A percentile compares a stretch with the other conserved stretches of the same genome.
phyloP scores from a whole-genome alignment of 805 yeast species.

The Cephaloascus albidus region DNA sequence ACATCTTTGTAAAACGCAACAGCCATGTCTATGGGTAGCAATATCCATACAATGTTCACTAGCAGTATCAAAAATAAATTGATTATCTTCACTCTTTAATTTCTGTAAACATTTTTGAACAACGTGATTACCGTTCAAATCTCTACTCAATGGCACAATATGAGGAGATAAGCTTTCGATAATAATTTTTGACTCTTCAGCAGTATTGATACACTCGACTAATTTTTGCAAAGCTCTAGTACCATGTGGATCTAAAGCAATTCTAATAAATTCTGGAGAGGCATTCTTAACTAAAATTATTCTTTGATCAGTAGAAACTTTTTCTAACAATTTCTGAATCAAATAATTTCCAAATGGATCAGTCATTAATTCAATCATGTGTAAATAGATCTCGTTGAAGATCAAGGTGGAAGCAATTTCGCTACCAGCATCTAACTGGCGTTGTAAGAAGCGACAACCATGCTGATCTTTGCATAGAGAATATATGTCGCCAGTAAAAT shows the following conservation, averaged over 20 bases:
- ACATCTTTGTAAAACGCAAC: slow-evolving; percentile 94
- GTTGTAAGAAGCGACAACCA: slow-evolving; percentile 89
- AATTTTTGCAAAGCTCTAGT: slow-evolving; percentile 91
- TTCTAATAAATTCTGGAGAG: slow-evolving; percentile 61
- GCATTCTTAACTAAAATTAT: slow-evolving; percentile 61
- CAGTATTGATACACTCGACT: slow-evolving; percentile 70
- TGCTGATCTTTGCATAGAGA: slow-evolving; percentile 91
- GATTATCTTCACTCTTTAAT: slow-evolving; percentile 57
- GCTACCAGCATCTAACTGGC: slow-evolving; percentile 64
- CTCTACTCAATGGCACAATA: slow-evolving; percentile 74
- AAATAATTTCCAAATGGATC: slow-evolving; percentile 98
- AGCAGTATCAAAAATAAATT: slow-evolving; percentile 87
- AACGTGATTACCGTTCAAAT: slow-evolving; percentile 94
- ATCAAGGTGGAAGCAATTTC: slow-evolving; percentile 62
- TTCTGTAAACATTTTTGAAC: slow-evolving; percentile 85
- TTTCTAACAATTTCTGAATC: slow-evolving; percentile 82
- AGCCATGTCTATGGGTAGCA: slow-evolving; percentile 94
- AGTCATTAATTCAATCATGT: slow-evolving; percentile 81
- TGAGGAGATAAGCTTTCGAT: slow-evolving; percentile 54
- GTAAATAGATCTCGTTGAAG: slow-evolving; percentile 69
- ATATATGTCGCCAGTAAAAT: slow-evolving; percentile 65
- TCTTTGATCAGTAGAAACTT: slow-evolving; percentile 62
- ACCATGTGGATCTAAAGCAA: slow-evolving; percentile 92
- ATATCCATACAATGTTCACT: slow-evolving; percentile 63
- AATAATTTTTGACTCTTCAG: slow-evolving; percentile 61